phyloP scores from a whole-genome alignment of 1,139 yeast genomes.

The Debaryomyces psychrophilus region DNA sequence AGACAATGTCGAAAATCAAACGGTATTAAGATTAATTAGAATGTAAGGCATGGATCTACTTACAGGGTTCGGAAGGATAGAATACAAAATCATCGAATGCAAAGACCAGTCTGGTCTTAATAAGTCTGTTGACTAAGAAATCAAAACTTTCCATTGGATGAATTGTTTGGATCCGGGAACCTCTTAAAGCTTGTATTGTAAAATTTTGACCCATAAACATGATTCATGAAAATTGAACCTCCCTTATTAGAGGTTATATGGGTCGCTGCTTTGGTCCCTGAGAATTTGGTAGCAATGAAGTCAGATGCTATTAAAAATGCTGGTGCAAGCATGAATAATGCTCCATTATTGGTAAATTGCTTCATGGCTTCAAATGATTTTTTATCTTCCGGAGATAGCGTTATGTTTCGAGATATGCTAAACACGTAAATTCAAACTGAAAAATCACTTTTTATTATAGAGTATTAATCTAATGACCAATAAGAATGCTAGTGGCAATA shows the following conservation, averaged over 20 bases:
- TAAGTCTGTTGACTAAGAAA: no score
- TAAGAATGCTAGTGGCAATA: not conserved
- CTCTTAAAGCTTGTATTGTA: constrained; percentile 14
- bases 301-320: constrained; percentile 30
- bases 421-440: not conserved
- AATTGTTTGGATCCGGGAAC: constrained; percentile 6
- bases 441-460: not conserved
- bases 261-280: constrained; percentile 16
- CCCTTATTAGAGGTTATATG: constrained; percentile 13
- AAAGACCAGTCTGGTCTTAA: not conserved
- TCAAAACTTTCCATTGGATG: not conserved
- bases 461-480: not conserved
- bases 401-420: not conserved
- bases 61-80: not conserved
- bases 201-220: constrained; percentile 14
- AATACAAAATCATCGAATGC: not conserved
- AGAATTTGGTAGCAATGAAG: constrained; percentile 25
- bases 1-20: not conserved
- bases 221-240: constrained; percentile 12
- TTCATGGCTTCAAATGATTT: constrained; percentile 14
- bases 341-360: constrained; percentile 23
- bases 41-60: not conserved
- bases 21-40: not conserved
- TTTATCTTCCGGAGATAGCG: constrained; percentile 1
- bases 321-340: constrained; percentile 29